Evolutionary conservation across 2,329 filamentous ascomycete species (phyloP).

Genomic region (Aspergillus versicolor): DNA sequence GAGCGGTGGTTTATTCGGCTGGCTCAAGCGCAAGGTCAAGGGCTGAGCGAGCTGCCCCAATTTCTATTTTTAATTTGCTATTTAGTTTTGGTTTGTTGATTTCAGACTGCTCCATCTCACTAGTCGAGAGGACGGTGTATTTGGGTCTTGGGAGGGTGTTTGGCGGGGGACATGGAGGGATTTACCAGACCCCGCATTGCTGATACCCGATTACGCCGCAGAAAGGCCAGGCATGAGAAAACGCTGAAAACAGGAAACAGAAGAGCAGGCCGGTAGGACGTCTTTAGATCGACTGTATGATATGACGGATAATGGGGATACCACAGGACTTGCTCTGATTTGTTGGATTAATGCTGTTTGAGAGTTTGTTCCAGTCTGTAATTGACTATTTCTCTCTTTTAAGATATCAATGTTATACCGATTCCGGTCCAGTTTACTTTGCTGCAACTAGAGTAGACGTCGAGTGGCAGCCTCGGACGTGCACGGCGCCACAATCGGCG

Average conservation of each 20-base stretch:
- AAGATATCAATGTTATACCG: constrained; percentile 6
- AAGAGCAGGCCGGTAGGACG: not conserved
- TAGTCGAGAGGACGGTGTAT: constrained; percentile 6
- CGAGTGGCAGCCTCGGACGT: no score
- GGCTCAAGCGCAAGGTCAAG: constrained; percentile 33
- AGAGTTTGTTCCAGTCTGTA: constrained; percentile 3
- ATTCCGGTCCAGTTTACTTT: no score
- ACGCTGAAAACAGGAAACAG: constrained; percentile 1
- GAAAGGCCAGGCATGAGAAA: not conserved
- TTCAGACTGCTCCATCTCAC: constrained; percentile 6
- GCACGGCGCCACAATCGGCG: no score
- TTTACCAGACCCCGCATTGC: constrained; percentile 12
- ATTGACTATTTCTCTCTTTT: constrained; percentile 6
- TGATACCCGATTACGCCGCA: constrained; percentile 17
- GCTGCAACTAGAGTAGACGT: no score
- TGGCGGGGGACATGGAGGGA: constrained; percentile 1
- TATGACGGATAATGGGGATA: constrained; percentile 15
- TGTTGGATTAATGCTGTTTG: constrained; percentile 11
- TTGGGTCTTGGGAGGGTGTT: constrained; percentile 9
- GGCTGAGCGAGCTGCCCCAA: constrained; percentile 1
- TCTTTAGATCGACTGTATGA: constrained; percentile 15
- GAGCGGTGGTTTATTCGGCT: constrained; percentile 25
- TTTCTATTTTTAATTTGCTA: not conserved
- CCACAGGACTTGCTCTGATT: constrained; percentile 12
- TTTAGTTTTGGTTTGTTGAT: constrained; percentile 4